phyloP scores from a whole-genome alignment of 305 asterid genomes.

The Fraxinus xanthoxyloides region DNA sequence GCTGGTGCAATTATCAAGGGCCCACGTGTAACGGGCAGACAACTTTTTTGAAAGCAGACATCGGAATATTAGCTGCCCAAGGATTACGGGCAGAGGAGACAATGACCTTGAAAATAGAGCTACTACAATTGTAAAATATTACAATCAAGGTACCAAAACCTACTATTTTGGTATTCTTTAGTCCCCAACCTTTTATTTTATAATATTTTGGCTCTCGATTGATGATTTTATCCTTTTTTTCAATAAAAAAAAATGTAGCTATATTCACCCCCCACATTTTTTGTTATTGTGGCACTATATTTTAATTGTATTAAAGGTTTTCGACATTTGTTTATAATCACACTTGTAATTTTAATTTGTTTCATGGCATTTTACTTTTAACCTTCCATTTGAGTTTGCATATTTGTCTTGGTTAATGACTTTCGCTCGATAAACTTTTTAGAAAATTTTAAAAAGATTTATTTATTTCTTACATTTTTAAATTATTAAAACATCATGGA shows the following conservation, averaged over 20 bases:
- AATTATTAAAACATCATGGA: background rate
- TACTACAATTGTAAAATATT: background rate
- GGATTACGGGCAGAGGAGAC: background rate
- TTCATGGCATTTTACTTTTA: too few species aligned
- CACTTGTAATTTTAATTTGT: background rate
- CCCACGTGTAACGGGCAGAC: constrained; percentile 1
- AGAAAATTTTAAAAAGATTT: too few species aligned
- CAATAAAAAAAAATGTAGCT: background rate
- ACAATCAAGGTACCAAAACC: background rate
- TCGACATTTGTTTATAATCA: background rate
- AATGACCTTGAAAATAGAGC: background rate
- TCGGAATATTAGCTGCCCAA: background rate
- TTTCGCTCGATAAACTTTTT: too few species aligned
- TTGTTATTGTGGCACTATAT: background rate
- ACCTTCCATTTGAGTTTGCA: background rate
- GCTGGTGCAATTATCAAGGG: background rate
- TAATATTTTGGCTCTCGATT: background rate
- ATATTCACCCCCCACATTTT: background rate
- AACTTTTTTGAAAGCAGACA: background rate
- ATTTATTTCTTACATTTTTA: too few species aligned
- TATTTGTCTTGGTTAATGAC: too few species aligned
- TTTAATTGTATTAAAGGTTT: too few species aligned
- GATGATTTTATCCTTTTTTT: background rate
- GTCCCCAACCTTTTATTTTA: background rate
- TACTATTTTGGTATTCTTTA: background rate